A percentile compares a stretch with the other conserved stretches of the same genome.
Conservation (phyloP, 352 stramenopile genomes). For the Phytophthora ohioensis region DNA sequence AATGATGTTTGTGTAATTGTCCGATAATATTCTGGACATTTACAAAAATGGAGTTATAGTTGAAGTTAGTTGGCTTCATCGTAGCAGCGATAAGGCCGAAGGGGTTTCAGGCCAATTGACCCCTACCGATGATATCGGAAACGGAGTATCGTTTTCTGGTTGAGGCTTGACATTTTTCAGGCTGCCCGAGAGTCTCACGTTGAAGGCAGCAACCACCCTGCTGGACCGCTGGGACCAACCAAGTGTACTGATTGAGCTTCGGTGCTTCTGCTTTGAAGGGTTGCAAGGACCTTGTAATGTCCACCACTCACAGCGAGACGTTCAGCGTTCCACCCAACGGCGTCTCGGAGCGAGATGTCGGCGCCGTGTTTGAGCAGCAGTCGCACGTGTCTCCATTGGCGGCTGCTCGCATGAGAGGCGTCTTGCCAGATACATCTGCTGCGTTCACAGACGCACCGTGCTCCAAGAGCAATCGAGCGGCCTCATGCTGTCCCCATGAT, state of each 20-base stretch:
- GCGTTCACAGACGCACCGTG: slow-evolving; percentile 27
- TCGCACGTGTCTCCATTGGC: slow-evolving; percentile 23
- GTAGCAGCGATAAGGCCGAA: slow-evolving; percentile 4
- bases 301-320: slow-evolving; percentile 18
- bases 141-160: background rate
- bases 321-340: slow-evolving; percentile 25
- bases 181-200: background rate
- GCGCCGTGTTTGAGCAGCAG: slow-evolving; percentile 31
- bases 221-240: slow-evolving; percentile 2
- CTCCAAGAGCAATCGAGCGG: slow-evolving; percentile 24
- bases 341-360: slow-evolving; percentile 13
- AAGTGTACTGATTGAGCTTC: background rate
- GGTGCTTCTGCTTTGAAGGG: slow-evolving; percentile 16
- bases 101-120: slow-evolving; percentile 11
- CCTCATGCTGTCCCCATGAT: slow-evolving; percentile 11
- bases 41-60: too few species aligned
- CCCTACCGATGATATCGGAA: slow-evolving; percentile 2
- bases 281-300: slow-evolving; percentile 18
- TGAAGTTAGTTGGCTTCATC: background rate
- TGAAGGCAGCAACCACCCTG: slow-evolving; percentile 6
- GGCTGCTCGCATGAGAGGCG: slow-evolving; percentile 22
- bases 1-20: too few species aligned
- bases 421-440: slow-evolving; percentile 29
- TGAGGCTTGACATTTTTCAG: background rate
- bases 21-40: too few species aligned